Evolutionary conservation across 352 stramenopile species (phyloP), one percentile per base, ranked within the genome.

Genomic region (Phytophthora brassicae): DNA sequence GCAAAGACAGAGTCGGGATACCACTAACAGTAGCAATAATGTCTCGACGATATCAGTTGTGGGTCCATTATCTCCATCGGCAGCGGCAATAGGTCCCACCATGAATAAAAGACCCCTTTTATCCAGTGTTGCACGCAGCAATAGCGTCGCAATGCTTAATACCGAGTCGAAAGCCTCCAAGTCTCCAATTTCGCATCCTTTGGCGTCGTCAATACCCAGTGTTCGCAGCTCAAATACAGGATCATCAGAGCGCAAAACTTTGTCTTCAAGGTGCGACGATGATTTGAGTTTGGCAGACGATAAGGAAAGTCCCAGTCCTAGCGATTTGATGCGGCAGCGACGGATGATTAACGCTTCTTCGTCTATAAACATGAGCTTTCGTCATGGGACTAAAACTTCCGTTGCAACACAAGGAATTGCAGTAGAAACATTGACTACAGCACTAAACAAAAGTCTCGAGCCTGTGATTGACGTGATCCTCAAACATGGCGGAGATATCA

Each of bases 381-480:
- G 84, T 9, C 72, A 81, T 16, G 63, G 75, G 0, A 64, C 80
- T 6, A 88, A 86, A n/a, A 72, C 70, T 14, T 62, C 63, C 0
- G 68, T 74, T 1, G 75, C 72, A 0, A 74, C 78, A 0, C 78
- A 88, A 55, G 81, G 83, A 1, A 86, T 82, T 24, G 83, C 83
- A 0, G 81, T 92, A 5, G 83, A 92, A 42, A 88, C 77, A 0
- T 66, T 92, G 17, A 90, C 83, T 0, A 90, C 71, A n/a, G 79
- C 73, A 17, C 69, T 92, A 28, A 92, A 92, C 74, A 86, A 90
- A 43, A 92, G 77, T 22, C 74, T 92, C 0, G 84, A 89, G 20
- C 81, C 80, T 0, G 84, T 93, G 2, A 93, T 93, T 31, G 70
- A 90, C 31, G 80, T 91, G 7, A 91, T 93, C 38, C 54, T 86